Base-by-base conservation (phyloP, 1,284 basidiomycete species). In the Ustilago curta region DNA sequence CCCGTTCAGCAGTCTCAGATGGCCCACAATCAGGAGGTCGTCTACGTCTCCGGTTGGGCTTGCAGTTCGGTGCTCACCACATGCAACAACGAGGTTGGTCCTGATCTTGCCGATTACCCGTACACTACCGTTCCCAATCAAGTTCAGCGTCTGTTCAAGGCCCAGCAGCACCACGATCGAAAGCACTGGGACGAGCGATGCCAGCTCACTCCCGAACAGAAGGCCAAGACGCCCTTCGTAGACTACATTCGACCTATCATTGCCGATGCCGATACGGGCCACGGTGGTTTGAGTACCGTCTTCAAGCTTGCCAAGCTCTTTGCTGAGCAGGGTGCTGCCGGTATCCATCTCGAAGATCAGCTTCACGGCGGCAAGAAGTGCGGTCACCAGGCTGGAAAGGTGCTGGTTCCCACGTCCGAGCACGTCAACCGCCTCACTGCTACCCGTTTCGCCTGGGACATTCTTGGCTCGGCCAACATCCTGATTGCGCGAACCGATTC, bases 21-120 rank as follows among this genome's bases (percentile, higher is more conserved):
- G 95, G 97, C 95, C 8, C 89, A 90, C 80, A 90, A 95, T 86
- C 93, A 97, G 82, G 94, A 98, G 84, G 92, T 94, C 23, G 92
- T 98, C 51, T 99, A 99, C 85, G 89, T 99, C 27, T 97, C 94
- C 42, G 96, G 96, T 27, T 99, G 96, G 95, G 97, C 95, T 66
- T 89, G 95, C 61, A 88, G 94, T 55, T 94, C 93, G 25, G 83
- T 84, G 16, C 72, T 85, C 27, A 84, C 83, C 39, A 97, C 95
- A 1, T 92, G 91, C 31, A 93, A 90, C 82, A 95, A 98, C 83
- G 97, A 99, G 87, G 95, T 97, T 58, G 96, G 96, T 47, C 96
- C 96, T 42, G 96, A 99, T 88, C 90, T 99, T 84, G 97, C 95
- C 31, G 86, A 96, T 85, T 96, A 96, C 84, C 94, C 94, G 0